These are phyloP conservation scores for Heritiera fomes DNA, from an alignment of 345 rosid species.

Conservation along the genomic window DNA sequence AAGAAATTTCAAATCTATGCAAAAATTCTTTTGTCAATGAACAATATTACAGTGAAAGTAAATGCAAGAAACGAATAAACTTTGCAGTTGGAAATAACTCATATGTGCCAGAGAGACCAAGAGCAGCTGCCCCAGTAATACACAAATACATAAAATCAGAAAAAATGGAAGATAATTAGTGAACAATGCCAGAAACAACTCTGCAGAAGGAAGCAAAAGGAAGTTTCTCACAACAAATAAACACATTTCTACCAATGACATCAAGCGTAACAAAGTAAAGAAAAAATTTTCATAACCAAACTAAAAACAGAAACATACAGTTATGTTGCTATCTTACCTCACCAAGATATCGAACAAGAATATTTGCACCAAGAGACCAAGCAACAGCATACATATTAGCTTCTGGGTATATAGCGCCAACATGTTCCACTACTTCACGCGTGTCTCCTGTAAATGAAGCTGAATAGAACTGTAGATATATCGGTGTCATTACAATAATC, in stretches of 20 bases:
- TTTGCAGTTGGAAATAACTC: neutral
- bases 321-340: conserved; percentile 42
- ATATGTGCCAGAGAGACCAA: neutral
- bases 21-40: too few relatives aligned
- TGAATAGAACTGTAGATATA: conserved; percentile 80
- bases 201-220: neutral
- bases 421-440: conserved; percentile 63
- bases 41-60: too few relatives aligned
- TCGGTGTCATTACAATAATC: conserved; percentile 29
- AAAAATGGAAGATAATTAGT: neutral
- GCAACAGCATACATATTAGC: conserved; percentile 91
- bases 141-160: neutral
- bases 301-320: neutral
- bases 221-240: neutral
- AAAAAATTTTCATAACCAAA: neutral
- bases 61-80: neutral
- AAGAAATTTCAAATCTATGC: neutral
- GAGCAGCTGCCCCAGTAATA: neutral
- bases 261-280: conserved; percentile 6
- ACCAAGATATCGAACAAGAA: conserved; percentile 85
- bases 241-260: conserved; percentile 2
- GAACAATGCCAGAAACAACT: neutral
- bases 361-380: conserved; percentile 96
- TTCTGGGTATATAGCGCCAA: conserved; percentile 58
- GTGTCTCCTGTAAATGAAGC: conserved; percentile 92